A percentile compares a stretch with the other conserved stretches of the same genome.
Conservation (phyloP, 2,329 filamentous ascomycete species). For the Stagonosporopsis tanaceti region DNA sequence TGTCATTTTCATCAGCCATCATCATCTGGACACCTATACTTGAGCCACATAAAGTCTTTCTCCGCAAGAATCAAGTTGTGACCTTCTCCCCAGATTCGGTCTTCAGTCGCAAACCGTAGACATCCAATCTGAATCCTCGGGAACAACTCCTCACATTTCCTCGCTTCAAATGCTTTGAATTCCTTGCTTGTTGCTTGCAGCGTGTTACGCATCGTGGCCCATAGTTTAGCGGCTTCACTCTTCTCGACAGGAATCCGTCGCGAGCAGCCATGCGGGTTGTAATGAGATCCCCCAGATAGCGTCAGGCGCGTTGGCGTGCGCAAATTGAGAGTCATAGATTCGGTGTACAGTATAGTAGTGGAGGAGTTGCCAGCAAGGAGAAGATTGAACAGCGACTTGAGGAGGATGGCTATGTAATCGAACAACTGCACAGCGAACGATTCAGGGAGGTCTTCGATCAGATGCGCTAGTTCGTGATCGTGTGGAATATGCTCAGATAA, state of each 20-base stretch:
- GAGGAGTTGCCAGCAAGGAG: constrained; percentile 28
- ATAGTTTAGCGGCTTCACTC: constrained; percentile 30
- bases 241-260: constrained; percentile 31
- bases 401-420: constrained; percentile 42
- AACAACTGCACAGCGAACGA: constrained; percentile 42
- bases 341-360: constrained; percentile 37
- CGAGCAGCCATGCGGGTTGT: constrained; percentile 24
- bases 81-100: constrained; percentile 38
- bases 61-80: constrained; percentile 42
- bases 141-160: constrained; percentile 32
- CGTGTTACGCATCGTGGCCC: constrained; percentile 37
- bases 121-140: constrained; percentile 41
- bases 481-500: constrained; percentile 32
- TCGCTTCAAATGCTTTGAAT: constrained; percentile 37
- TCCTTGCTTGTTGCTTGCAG: constrained; percentile 36
- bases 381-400: constrained; percentile 39
- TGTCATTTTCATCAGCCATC: not conserved
- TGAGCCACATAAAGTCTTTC: constrained; percentile 42
- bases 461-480: constrained; percentile 34
- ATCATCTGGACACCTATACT: constrained; percentile 22
- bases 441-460: constrained; percentile 36
- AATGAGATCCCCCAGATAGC: constrained; percentile 15
- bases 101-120: constrained; percentile 38
- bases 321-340: constrained; percentile 39
- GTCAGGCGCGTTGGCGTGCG: constrained; percentile 38